These are phyloP conservation scores for Aspergillus puulaauensis DNA, from an alignment of 2,329 filamentous ascomycete species.

Conservation along the genomic window DNA sequence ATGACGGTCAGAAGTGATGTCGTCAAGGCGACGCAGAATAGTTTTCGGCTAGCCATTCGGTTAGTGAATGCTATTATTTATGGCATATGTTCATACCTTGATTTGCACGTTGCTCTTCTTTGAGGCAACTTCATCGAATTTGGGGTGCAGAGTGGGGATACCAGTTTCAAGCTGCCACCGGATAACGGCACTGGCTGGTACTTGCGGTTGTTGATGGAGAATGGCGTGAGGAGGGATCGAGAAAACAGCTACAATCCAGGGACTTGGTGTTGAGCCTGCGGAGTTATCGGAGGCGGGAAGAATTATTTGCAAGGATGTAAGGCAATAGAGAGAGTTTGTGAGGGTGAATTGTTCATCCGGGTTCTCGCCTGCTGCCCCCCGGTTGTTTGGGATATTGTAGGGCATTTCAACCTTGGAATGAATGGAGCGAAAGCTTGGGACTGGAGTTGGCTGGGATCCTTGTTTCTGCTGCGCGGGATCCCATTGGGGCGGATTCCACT, in stretches of 20 bases:
- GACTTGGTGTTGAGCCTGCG: constrained; percentile 55
- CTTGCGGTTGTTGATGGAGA: constrained; percentile 59
- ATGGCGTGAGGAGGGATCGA: constrained; percentile 57
- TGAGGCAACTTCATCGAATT: constrained; percentile 72
- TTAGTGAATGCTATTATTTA: neutral
- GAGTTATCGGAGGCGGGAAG: constrained; percentile 62
- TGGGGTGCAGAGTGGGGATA: constrained; percentile 66
- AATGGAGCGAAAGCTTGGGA: constrained; percentile 37
- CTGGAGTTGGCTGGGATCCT: constrained; percentile 29
- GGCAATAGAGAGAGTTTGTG: constrained; percentile 49
- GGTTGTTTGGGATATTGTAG: constrained; percentile 29
- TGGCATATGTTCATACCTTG: constrained; percentile 26
- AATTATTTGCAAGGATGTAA: constrained; percentile 75
- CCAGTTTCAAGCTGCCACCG: constrained; percentile 76
- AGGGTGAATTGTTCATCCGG: constrained; percentile 23
- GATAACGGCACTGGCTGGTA: constrained; percentile 71
- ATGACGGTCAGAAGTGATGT: constrained; percentile 68
- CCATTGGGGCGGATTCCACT: constrained; percentile 66
- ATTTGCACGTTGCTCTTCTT: constrained; percentile 57
- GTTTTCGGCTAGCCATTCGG: constrained; percentile 41
- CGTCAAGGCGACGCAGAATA: constrained; percentile 63
- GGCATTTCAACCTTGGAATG: constrained; percentile 39
- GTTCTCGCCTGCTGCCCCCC: constrained; percentile 23
- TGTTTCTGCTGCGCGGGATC: constrained; percentile 46
- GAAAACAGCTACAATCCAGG: constrained; percentile 71